Evolutionary conservation across 1,284 basidiomycete genomes (phyloP).

Genomic region (Wallemia mellicola): DNA sequence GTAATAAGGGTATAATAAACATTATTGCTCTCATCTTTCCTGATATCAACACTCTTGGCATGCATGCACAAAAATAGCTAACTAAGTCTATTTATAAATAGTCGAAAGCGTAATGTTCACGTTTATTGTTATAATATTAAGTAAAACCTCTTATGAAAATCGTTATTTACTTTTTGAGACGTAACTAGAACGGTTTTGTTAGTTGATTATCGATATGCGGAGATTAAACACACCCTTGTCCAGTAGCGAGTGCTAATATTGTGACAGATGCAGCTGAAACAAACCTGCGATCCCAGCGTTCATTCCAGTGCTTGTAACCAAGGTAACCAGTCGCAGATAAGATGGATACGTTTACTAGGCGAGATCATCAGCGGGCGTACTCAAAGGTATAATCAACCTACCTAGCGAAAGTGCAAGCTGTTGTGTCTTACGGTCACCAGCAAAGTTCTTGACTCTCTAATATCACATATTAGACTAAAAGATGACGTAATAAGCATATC

Average conservation of each 20-base stretch:
- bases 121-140: background rate
- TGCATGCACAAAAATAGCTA: too few species aligned
- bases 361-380: too few species aligned
- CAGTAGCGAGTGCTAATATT: constrained; percentile 30
- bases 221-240: constrained; percentile 29
- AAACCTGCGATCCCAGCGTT: constrained; percentile 35
- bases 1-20: too few species aligned
- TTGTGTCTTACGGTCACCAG: background rate
- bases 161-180: background rate
- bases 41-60: too few species aligned
- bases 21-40: too few species aligned
- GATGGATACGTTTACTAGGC: constrained; percentile 40
- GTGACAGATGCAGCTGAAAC: constrained; percentile 34
- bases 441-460: background rate
- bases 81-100: too few species aligned
- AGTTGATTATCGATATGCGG: background rate
- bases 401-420: background rate
- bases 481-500: background rate
- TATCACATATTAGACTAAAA: background rate
- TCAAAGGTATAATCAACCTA: too few species aligned
- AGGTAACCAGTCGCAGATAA: constrained; percentile 36
- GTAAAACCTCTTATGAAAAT: background rate
- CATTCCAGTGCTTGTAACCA: constrained; percentile 35
- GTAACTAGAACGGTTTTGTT: background rate
- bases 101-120: too few species aligned